Evolutionary conservation across 1,139 yeast species (phyloP).

Genomic region (Kluyveromyces sp.): DNA sequence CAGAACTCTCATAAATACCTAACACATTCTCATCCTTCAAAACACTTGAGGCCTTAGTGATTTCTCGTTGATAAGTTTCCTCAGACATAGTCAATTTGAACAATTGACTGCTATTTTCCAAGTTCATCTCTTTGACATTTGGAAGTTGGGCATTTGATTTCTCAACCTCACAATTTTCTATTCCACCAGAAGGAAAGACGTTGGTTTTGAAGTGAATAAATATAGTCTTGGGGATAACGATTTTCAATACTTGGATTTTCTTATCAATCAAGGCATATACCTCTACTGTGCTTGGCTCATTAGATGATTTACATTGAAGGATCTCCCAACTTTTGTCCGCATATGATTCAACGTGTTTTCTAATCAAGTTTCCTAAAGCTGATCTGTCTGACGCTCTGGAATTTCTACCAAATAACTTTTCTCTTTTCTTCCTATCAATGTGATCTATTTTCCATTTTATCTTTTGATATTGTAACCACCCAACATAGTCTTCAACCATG

Average conservation of each 20-base stretch:
- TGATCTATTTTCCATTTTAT: slow-evolving; percentile 77
- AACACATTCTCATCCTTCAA: slow-evolving; percentile 56
- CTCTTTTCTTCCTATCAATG: slow-evolving; percentile 62
- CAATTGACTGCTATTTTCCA: slow-evolving; percentile 40
- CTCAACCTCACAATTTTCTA: slow-evolving; percentile 52
- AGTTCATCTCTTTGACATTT: slow-evolving; percentile 42
- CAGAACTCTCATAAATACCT: slow-evolving; percentile 72
- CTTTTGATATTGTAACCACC: slow-evolving; percentile 72
- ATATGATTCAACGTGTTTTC: slow-evolving; percentile 70
- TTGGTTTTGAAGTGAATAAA: slow-evolving; percentile 59
- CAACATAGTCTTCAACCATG: slow-evolving; percentile 65
- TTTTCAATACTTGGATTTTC: slow-evolving; percentile 63
- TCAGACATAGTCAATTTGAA: slow-evolving; percentile 68
- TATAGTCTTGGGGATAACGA: slow-evolving; percentile 67
- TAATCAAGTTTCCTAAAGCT: slow-evolving; percentile 60
- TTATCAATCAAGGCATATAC: slow-evolving; percentile 65
- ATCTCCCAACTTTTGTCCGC: slow-evolving; percentile 82
- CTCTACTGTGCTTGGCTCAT: slow-evolving; percentile 64
- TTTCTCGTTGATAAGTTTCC: slow-evolving; percentile 47
- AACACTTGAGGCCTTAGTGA: slow-evolving; percentile 51
- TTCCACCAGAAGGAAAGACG: slow-evolving; percentile 37
- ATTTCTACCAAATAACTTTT: slow-evolving; percentile 66
- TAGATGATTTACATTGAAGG: slow-evolving; percentile 55
- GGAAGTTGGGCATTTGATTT: slow-evolving; percentile 58
- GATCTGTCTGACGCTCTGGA: slow-evolving; percentile 39